Base-by-base conservation (phyloP, 306 rosid species). In the Gleditsia sinensis region DNA sequence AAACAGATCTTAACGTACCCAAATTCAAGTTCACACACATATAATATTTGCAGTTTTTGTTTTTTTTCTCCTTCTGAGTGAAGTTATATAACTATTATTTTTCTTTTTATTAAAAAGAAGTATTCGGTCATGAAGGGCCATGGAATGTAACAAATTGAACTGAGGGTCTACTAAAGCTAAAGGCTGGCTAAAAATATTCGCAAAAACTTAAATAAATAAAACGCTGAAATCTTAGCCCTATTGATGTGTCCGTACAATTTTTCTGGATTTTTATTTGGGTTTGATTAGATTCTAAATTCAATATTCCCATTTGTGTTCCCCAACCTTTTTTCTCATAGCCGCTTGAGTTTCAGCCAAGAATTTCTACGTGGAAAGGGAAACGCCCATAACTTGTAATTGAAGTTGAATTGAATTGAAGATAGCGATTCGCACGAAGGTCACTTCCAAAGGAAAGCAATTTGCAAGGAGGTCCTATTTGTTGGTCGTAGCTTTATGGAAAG, bases 1-100 rank as follows among this genome's bases (percentile, higher is more conserved):
- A n/a, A n/a, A n/a, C n/a, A n/a, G n/a, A 23, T 45, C 17, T 56
- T 68, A 40, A 64, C 24, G 55, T 69, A 39, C 59, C 65, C 63
- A 56, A 56, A 25, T 69, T 37, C 53, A 25, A 21, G 33, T 9
- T 56, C 32, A n/a, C n/a, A n/a, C n/a, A n/a, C 14, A 32, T 33
- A 33, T n/a, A n/a, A 34, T 58, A 40, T 68, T 74, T 68, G 63
- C 12, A 12, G 73, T 54, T 24, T 33, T 14, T 66, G 37, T 3
- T 63, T 78, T 70, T 40, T 57, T 19, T 13, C n/a, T 46, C 20
- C 53, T 34, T 28, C 14, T 46, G 27, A 17, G 46, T 46, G 36
- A 55, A 61, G 16, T 32, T 24, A 25, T 58, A 75, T 59, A 77
- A 46, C 17, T 50, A 67, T 51, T 37, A 8, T 45, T 43, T 10